These are phyloP conservation scores for Beauveria medogensis DNA, from an alignment of 2,329 filamentous ascomycete genomes.

Conservation along the genomic window DNA sequence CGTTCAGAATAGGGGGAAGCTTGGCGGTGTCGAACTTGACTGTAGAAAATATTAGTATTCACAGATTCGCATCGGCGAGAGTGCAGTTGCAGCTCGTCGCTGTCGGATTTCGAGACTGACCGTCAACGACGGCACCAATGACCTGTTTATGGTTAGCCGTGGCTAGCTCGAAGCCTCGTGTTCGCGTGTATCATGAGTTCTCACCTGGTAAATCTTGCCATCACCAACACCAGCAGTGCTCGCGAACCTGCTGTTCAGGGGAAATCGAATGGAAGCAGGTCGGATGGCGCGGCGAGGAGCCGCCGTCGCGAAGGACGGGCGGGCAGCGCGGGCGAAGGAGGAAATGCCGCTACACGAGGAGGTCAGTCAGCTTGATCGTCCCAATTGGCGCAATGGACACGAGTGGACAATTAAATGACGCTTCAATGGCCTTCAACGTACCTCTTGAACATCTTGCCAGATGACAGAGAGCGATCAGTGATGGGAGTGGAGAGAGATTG, in stretches of 20 bases:
- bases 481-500: constrained; percentile 51
- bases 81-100: constrained; percentile 11
- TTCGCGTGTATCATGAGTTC: constrained; percentile 17
- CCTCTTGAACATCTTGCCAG: constrained; percentile 78
- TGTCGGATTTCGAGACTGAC: constrained; percentile 48
- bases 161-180: constrained; percentile 22
- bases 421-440: constrained; percentile 39
- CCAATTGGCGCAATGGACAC: constrained; percentile 34
- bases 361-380: constrained; percentile 19
- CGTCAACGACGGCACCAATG: constrained; percentile 98
- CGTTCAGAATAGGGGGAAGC: constrained; percentile 96
- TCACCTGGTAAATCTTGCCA: constrained; percentile 63
- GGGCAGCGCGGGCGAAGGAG: constrained; percentile 54
- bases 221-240: constrained; percentile 50
- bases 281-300: constrained; percentile 49
- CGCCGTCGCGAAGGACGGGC: constrained; percentile 51
- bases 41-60: constrained; percentile 34
- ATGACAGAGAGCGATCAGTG: constrained; percentile 57
- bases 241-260: constrained; percentile 50
- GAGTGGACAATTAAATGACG: constrained; percentile 19
- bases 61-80: constrained; percentile 11
- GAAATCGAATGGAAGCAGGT: constrained; percentile 47
- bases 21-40: constrained; percentile 95
- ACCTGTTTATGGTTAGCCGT: constrained; percentile 56
- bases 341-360: constrained; percentile 52